Percentiles rank a stretch among this genome's conserved stretches.
phyloP scores from a whole-genome alignment of 1,284 basidiomycete genomes.

The Puccinia triticina region DNA sequence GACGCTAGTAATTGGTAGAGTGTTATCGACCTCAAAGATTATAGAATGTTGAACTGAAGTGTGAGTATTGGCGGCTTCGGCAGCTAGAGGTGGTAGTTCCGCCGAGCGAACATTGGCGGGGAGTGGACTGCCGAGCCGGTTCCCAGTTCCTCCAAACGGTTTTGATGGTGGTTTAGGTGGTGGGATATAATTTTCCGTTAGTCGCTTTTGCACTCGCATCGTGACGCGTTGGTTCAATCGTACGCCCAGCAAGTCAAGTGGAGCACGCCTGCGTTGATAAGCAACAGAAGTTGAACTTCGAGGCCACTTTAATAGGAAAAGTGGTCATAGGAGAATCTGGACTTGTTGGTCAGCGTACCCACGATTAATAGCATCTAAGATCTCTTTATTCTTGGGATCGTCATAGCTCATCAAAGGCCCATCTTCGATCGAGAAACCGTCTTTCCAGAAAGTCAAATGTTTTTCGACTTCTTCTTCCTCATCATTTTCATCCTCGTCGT shows the following conservation, averaged over 20 bases:
- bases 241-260: constrained; percentile 77
- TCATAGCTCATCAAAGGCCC: constrained; percentile 83
- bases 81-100: not conserved
- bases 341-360: constrained; percentile 67
- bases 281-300: constrained; percentile 58
- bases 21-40: constrained; percentile 78
- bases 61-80: constrained; percentile 53
- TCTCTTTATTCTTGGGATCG: constrained; percentile 73
- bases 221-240: constrained; percentile 80
- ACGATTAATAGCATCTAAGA: constrained; percentile 76
- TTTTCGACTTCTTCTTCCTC: constrained; percentile 71
- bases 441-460: constrained; percentile 86
- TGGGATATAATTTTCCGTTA: constrained; percentile 73
- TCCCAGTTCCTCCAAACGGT: constrained; percentile 75
- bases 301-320: not conserved
- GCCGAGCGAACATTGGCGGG: constrained; percentile 9
- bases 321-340: constrained; percentile 10
- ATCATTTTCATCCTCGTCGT: constrained; percentile 59
- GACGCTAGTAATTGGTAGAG: constrained; percentile 81
- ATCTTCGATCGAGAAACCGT: constrained; percentile 91
- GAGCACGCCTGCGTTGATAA: constrained; percentile 75
- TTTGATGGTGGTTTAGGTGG: constrained; percentile 62
- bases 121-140: constrained; percentile 71
- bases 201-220: constrained; percentile 76
- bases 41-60: constrained; percentile 57